phyloP scores from a whole-genome alignment of 495 filamentous ascomycete genomes.

The Daldinia loculata region DNA sequence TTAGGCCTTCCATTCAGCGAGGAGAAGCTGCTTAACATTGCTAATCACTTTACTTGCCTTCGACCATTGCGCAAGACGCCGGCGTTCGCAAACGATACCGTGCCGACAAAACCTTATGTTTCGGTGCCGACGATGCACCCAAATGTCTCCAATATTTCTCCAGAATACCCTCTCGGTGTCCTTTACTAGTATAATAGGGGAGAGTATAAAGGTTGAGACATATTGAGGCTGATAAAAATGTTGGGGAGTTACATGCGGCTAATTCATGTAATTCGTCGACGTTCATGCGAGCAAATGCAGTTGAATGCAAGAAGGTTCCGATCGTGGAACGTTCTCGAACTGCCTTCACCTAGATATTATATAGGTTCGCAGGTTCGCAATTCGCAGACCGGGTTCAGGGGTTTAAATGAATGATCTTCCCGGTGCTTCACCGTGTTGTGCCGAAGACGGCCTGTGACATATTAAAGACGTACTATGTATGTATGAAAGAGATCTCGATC shows the following conservation, averaged over 20 bases:
- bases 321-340: constrained; percentile 22
- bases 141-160: constrained; percentile 50
- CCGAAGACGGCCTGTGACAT: constrained; percentile 24
- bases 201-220: not conserved
- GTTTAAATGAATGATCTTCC: constrained; percentile 31
- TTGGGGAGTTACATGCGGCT: constrained; percentile 17
- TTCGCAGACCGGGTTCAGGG: constrained; percentile 22
- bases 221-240: constrained; percentile 8
- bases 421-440: constrained; percentile 17
- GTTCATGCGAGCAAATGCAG: not conserved
- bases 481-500: constrained; percentile 40
- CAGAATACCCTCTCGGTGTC: constrained; percentile 57
- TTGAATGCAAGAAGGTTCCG: not conserved
- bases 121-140: constrained; percentile 56
- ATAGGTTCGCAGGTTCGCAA: not conserved
- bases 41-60: constrained; percentile 47
- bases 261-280: constrained; percentile 18
- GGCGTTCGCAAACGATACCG: constrained; percentile 46
- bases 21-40: constrained; percentile 60
- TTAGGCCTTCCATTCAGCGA: constrained; percentile 65
- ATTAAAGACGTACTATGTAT: too few species aligned
- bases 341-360: not conserved
- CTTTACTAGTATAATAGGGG: constrained; percentile 23
- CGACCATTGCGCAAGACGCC: constrained; percentile 58
- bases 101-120: constrained; percentile 47